Evolutionary conservation across 768 basidiomycete genomes (phyloP).

Genomic region (Mrakia blollopis): DNA sequence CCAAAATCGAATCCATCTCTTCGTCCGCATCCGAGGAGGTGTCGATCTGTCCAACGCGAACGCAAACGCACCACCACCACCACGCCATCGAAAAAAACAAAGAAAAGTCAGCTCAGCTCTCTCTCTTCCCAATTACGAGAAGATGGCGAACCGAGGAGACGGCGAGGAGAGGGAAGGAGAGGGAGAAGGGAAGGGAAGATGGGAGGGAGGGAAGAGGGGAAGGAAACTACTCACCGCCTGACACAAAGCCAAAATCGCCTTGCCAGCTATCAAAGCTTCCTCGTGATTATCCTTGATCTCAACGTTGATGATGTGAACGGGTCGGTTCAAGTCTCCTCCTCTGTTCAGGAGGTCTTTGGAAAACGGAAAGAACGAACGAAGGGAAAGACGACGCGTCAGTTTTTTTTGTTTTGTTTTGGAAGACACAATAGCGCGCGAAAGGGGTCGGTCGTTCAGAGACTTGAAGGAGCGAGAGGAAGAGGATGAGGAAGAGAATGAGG

Average conservation of each 20-base stretch:
- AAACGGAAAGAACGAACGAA: background rate
- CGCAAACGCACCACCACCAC: too few species aligned
- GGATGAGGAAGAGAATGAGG: background rate
- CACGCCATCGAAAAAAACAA: background rate
- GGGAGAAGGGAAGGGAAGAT: background rate
- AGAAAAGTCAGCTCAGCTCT: background rate
- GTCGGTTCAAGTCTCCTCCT: conserved; percentile 86
- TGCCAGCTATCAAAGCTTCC: conserved; percentile 92
- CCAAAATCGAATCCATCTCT: conserved; percentile 80
- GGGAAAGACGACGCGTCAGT: background rate
- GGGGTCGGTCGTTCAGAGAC: too few species aligned
- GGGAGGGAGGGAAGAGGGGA: background rate
- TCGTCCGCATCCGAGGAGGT: conserved; percentile 78
- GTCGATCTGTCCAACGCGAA: conserved; percentile 62
- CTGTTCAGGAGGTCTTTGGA: conserved; percentile 65
- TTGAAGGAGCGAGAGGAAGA: background rate
- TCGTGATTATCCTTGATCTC: conserved; percentile 99
- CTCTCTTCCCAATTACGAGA: background rate
- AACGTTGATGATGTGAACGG: conserved; percentile 93
- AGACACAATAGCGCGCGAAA: too few species aligned
- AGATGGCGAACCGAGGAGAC: too few species aligned
- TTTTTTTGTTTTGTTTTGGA: background rate
- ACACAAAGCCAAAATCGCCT: conserved; percentile 87
- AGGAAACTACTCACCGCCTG: conserved; percentile 56
- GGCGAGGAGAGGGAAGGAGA: conserved; percentile 1